These are phyloP conservation scores for Breynia disticha DNA, from an alignment of 441 rosid genomes.

Conservation along the genomic window DNA sequence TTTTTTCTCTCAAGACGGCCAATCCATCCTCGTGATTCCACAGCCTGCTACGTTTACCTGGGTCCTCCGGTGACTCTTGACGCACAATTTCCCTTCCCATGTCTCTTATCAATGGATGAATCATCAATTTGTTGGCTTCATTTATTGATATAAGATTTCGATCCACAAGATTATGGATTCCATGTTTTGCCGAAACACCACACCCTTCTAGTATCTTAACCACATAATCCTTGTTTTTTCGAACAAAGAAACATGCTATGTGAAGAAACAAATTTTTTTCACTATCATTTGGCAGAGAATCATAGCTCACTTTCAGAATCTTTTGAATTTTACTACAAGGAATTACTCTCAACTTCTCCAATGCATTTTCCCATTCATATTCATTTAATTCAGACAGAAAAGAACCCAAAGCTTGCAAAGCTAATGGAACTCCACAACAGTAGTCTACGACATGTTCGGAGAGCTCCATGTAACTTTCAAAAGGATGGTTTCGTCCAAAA, in stretches of 20 bases:
- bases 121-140: slow-evolving; percentile 5
- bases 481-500: slow-evolving; percentile 8
- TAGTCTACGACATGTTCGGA: slow-evolving; percentile 3
- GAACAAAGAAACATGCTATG: slow-evolving; percentile 23
- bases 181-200: slow-evolving; percentile 13
- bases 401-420: slow-evolving; percentile 18
- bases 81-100: slow-evolving; percentile 45
- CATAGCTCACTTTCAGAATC: slow-evolving; percentile 14
- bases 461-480: slow-evolving; percentile 6
- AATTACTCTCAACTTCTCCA: slow-evolving; percentile 20
- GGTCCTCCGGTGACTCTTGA: slow-evolving; percentile 20
- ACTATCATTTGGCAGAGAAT: slow-evolving; percentile 13
- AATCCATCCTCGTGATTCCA: slow-evolving; percentile 22
- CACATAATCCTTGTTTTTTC: slow-evolving; percentile 11
- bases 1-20: slow-evolving; percentile 14
- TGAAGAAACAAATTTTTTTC: slow-evolving; percentile 16
- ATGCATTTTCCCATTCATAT: slow-evolving; percentile 23
- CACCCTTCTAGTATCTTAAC: slow-evolving; percentile 14
- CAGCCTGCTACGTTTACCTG: slow-evolving; percentile 34
- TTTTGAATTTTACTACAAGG: slow-evolving; percentile 14
- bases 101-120: slow-evolving; percentile 28
- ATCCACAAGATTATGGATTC: slow-evolving; percentile 18
- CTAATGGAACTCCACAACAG: slow-evolving; percentile 20
- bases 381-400: slow-evolving; percentile 15
- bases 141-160: slow-evolving; percentile 11